These are phyloP conservation scores for Colletotrichum tamarilloi DNA, from an alignment of 2,329 filamentous ascomycete genomes.

Conservation along the genomic window DNA sequence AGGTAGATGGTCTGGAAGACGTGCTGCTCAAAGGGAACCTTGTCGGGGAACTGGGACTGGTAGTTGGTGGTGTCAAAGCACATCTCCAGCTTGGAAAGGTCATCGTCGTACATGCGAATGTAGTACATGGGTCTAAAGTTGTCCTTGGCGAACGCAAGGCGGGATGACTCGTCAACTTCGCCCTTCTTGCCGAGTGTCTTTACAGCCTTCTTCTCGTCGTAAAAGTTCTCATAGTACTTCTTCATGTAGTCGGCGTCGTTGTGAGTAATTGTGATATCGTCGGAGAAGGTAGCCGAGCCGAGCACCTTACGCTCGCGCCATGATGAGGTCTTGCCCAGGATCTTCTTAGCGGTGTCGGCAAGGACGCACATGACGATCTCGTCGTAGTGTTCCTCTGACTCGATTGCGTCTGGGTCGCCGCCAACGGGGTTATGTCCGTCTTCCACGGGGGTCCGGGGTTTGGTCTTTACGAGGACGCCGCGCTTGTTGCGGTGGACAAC, in stretches of 20 bases:
- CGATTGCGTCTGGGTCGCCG: constrained; percentile 63
- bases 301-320: constrained; percentile 72
- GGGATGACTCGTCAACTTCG: constrained; percentile 51
- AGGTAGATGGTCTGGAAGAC: constrained; percentile 62
- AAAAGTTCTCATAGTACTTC: constrained; percentile 72
- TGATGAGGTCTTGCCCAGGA: constrained; percentile 65
- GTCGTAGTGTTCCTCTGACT: constrained; percentile 65
- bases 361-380: constrained; percentile 72
- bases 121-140: constrained; percentile 71
- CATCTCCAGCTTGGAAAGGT: constrained; percentile 70
- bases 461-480: constrained; percentile 62
- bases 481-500: constrained; percentile 61
- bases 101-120: constrained; percentile 66
- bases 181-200: constrained; percentile 46
- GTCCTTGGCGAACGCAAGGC: constrained; percentile 54
- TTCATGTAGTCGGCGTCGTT: constrained; percentile 73
- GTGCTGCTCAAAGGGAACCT: constrained; percentile 49
- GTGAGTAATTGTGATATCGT: constrained; percentile 76
- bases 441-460: constrained; percentile 47
- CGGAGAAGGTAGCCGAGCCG: constrained; percentile 72
- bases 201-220: constrained; percentile 57
- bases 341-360: constrained; percentile 69
- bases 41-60: constrained; percentile 72
- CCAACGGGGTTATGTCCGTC: constrained; percentile 46
- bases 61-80: constrained; percentile 79